Percentiles rank a stretch among this genome's conserved stretches.
These are phyloP conservation scores for Pisolithus marmoratus DNA, from an alignment of 768 basidiomycete species.

Conservation along the genomic window DNA sequence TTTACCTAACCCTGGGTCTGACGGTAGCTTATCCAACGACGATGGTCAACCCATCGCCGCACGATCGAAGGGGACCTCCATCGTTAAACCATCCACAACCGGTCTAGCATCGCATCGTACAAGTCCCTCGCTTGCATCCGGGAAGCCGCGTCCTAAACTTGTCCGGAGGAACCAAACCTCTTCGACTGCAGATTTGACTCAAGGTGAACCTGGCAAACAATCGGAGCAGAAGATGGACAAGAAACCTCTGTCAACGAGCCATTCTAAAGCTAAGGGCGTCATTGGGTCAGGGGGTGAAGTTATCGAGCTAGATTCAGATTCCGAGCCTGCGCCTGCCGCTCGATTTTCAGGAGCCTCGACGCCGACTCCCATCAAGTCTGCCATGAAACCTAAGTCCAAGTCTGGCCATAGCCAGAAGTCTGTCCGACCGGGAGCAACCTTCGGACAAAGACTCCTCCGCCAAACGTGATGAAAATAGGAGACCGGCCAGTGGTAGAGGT, in stretches of 20 bases:
- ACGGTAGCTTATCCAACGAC: not conserved
- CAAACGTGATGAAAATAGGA: not conserved
- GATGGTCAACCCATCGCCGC: not conserved
- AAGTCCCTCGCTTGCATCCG: not conserved
- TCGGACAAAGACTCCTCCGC: not conserved
- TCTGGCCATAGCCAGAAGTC: conserved; percentile 4
- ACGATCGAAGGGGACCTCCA: not conserved
- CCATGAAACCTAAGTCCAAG: conserved; percentile 21
- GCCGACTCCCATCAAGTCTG: conserved; percentile 20
- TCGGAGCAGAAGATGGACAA: not conserved
- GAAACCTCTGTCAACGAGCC: not conserved
- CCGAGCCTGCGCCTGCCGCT: conserved; percentile 6
- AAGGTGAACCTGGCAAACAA: not conserved
- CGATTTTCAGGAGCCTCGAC: conserved; percentile 1
- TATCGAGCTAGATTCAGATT: conserved; percentile 1
- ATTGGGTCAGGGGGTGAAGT: not conserved
- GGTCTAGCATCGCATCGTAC: not conserved
- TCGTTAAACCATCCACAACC: not conserved
- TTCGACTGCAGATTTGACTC: not conserved
- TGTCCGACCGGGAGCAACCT: conserved; percentile 1
- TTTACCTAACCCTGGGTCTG: not conserved
- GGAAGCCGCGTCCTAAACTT: not conserved
- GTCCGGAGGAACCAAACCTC: conserved; percentile 2
- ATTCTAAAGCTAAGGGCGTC: not conserved
- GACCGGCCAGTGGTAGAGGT: not conserved